phyloP scores from a whole-genome alignment of 768 basidiomycete species.

The Tylopilus vinaceipallidus region DNA sequence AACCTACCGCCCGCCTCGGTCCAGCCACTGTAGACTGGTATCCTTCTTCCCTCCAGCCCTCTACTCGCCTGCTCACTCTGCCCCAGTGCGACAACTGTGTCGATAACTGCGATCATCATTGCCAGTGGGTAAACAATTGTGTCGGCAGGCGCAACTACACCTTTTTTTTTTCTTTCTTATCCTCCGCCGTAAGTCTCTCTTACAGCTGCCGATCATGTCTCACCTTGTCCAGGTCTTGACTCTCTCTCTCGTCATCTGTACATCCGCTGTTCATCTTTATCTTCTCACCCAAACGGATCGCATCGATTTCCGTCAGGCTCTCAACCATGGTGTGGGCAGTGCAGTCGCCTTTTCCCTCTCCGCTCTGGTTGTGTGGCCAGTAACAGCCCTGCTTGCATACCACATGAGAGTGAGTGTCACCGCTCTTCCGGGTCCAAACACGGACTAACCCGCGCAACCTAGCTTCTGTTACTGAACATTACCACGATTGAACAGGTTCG shows the following conservation, averaged over 20 bases:
- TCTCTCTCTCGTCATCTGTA: slow-evolving; percentile 73
- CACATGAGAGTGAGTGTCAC: slow-evolving; percentile 72
- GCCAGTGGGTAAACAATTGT: slow-evolving; percentile 93
- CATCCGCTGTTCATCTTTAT: slow-evolving; percentile 79
- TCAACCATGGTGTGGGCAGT: slow-evolving; percentile 62
- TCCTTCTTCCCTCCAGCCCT: not conserved
- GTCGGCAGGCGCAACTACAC: slow-evolving; percentile 94
- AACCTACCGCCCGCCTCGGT: slow-evolving; percentile 89
- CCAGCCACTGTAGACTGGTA: slow-evolving; percentile 95
- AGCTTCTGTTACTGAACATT: slow-evolving; percentile 82
- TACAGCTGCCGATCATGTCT: not conserved
- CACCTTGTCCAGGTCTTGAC: slow-evolving; percentile 56
- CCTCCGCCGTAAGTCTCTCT: slow-evolving; percentile 58
- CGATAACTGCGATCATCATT: slow-evolving; percentile 92
- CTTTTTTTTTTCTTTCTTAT: slow-evolving; percentile 84
- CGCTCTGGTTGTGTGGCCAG: slow-evolving; percentile 77
- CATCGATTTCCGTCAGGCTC: slow-evolving; percentile 47
- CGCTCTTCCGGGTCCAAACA: not conserved
- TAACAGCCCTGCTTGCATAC: slow-evolving; percentile 74
- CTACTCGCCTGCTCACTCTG: not conserved
- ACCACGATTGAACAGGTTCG: slow-evolving; percentile 96
- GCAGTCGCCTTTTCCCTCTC: slow-evolving; percentile 77
- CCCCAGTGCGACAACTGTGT: slow-evolving; percentile 94
- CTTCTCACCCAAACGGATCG: slow-evolving; percentile 55
- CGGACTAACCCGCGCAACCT: slow-evolving; percentile 8